These are phyloP conservation scores for Macadamia integrifolia DNA, from an alignment of 164 flowering plant genomes.

Conservation along the genomic window DNA sequence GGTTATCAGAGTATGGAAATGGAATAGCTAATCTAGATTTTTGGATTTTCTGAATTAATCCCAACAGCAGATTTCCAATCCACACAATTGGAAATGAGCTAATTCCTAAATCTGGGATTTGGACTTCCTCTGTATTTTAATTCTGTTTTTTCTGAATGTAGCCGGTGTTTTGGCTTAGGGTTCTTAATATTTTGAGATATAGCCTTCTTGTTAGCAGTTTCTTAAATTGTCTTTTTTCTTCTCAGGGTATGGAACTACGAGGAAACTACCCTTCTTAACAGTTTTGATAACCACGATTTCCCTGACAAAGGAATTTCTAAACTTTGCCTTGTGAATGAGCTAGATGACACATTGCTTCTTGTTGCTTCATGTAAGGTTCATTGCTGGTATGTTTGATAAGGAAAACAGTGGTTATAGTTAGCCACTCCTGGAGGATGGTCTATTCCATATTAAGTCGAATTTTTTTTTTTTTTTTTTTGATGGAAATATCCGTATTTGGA, in stretches of 20 bases:
- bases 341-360: slow-evolving; percentile 92
- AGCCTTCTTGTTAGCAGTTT: not conserved
- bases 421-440: slow-evolving; percentile 1
- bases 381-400: slow-evolving; percentile 16
- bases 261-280: slow-evolving; percentile 57
- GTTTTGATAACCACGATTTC: slow-evolving; percentile 79
- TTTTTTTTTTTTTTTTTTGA: slow-evolving; percentile 44
- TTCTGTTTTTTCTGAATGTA: too few relatives aligned
- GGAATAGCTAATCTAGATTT: too few relatives aligned
- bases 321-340: slow-evolving; percentile 89
- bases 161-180: too few relatives aligned
- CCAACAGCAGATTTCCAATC: too few relatives aligned
- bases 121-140: too few relatives aligned
- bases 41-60: too few relatives aligned
- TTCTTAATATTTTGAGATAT: too few relatives aligned
- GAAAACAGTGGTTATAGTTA: slow-evolving; percentile 6
- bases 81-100: too few relatives aligned
- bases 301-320: slow-evolving; percentile 89
- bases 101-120: too few relatives aligned
- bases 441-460: not conserved
- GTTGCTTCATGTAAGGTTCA: slow-evolving; percentile 85
- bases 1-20: too few relatives aligned
- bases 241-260: slow-evolving; percentile 89
- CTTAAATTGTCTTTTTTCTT: slow-evolving; percentile 2
- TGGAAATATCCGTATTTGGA: slow-evolving; percentile 92